Evolutionary conservation across 2,329 filamentous ascomycete genomes (phyloP).

Genomic region (Xylaria sp.): DNA sequence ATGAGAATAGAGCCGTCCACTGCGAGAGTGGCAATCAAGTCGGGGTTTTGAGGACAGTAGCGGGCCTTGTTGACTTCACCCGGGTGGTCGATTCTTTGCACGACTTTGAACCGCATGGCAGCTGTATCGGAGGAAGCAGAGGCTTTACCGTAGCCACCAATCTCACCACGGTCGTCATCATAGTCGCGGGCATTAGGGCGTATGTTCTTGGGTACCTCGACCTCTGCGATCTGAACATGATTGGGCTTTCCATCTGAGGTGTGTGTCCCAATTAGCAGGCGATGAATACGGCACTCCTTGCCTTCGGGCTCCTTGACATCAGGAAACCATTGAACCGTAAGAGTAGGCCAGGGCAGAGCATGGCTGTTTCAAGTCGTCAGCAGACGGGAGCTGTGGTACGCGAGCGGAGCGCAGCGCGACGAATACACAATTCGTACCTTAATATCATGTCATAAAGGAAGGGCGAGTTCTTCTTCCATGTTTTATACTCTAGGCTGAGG

Average conservation of each 20-base stretch:
- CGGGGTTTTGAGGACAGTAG: conserved; percentile 96
- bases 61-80: conserved; percentile 98
- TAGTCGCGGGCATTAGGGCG: conserved; percentile 81
- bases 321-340: conserved; percentile 98
- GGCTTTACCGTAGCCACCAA: conserved; percentile 85
- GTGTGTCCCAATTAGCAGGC: conserved; percentile 91
- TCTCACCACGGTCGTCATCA: conserved; percentile 89
- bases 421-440: conserved; percentile 56
- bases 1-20: conserved; percentile 87
- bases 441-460: conserved; percentile 99
- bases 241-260: conserved; percentile 86
- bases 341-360: conserved; percentile 94
- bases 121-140: conserved; percentile 61
- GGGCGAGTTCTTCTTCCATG: conserved; percentile 99
- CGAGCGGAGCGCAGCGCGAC: conserved; percentile 4
- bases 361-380: conserved; percentile 55
- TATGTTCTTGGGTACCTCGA: conserved; percentile 85
- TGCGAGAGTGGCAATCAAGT: conserved; percentile 93
- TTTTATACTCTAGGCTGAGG: conserved; percentile 82
- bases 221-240: conserved; percentile 92
- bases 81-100: conserved; percentile 95
- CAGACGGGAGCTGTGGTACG: not conserved
- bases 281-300: conserved; percentile 86
- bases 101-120: conserved; percentile 84
- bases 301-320: conserved; percentile 88